Evolutionary conservation across 352 stramenopile species (phyloP).

Genomic region (Blastocystis sp.): DNA sequence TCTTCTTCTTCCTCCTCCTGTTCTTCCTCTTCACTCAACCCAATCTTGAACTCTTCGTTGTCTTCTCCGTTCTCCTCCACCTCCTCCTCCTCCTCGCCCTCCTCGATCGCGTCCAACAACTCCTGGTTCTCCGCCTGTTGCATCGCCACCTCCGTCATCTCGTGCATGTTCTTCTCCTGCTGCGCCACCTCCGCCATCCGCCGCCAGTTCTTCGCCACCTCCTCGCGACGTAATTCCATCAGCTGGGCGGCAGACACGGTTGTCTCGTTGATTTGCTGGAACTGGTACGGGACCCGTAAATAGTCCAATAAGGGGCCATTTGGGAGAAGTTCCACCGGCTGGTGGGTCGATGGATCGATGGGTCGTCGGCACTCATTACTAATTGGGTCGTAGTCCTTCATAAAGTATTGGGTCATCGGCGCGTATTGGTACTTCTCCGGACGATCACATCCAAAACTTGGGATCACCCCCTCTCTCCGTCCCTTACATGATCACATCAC

Average conservation of each 20-base stretch:
- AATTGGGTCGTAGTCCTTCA: conserved; percentile 9
- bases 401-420: conserved; percentile 54
- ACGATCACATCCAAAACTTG: conserved; percentile 18
- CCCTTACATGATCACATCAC: conserved; percentile 3
- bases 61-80: conserved; percentile 38
- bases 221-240: background rate
- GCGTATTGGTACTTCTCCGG: conserved; percentile 16
- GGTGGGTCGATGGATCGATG: background rate
- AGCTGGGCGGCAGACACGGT: background rate
- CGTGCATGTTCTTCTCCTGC: conserved; percentile 56
- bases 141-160: conserved; percentile 41
- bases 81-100: conserved; percentile 3
- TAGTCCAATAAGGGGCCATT: conserved; percentile 44
- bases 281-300: conserved; percentile 46
- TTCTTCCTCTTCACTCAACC: conserved; percentile 32
- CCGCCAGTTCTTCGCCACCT: conserved; percentile 14
- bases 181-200: conserved; percentile 24
- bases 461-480: background rate
- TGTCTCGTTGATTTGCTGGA: conserved; percentile 14
- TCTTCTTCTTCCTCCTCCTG: background rate
- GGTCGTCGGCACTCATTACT: conserved; percentile 9
- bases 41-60: background rate
- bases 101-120: conserved; percentile 18
- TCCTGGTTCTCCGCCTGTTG: conserved; percentile 22
- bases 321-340: conserved; percentile 7